These are phyloP conservation scores for Stemphylium vesicarium DNA, from an alignment of 2,329 filamentous ascomycete genomes.

Conservation along the genomic window DNA sequence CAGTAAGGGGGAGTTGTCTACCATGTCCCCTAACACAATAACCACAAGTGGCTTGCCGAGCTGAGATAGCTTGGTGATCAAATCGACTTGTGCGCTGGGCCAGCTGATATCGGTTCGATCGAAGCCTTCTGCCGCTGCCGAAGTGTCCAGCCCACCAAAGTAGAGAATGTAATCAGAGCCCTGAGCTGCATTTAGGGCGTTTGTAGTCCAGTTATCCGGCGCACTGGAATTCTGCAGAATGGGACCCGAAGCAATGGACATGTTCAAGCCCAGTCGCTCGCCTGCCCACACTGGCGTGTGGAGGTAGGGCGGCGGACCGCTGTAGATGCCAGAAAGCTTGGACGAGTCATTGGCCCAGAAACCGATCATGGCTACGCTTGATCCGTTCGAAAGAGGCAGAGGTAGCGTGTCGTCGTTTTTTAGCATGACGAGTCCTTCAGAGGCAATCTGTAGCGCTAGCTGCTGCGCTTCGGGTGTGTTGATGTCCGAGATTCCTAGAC, in stretches of 20 bases:
- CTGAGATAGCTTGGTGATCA: conserved; percentile 57
- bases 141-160: conserved; percentile 62
- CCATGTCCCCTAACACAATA: conserved; percentile 59
- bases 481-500: conserved; percentile 62
- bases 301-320: conserved; percentile 62
- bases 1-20: conserved; percentile 60
- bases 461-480: conserved; percentile 60
- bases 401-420: conserved; percentile 60
- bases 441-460: conserved; percentile 62
- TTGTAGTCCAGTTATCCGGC: conserved; percentile 22
- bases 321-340: conserved; percentile 67
- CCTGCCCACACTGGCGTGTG: conserved; percentile 62
- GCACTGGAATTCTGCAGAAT: conserved; percentile 20
- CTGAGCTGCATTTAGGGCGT: conserved; percentile 43
- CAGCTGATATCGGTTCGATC: conserved; percentile 61
- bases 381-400: conserved; percentile 45
- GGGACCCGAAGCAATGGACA: conserved; percentile 37
- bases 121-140: conserved; percentile 58
- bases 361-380: conserved; percentile 62
- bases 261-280: conserved; percentile 53
- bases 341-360: conserved; percentile 64
- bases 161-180: conserved; percentile 61
- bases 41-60: conserved; percentile 60
- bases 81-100: conserved; percentile 58
- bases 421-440: conserved; percentile 56